Conservation (phyloP, 345 rosid species). For the Linum tenue region DNA sequence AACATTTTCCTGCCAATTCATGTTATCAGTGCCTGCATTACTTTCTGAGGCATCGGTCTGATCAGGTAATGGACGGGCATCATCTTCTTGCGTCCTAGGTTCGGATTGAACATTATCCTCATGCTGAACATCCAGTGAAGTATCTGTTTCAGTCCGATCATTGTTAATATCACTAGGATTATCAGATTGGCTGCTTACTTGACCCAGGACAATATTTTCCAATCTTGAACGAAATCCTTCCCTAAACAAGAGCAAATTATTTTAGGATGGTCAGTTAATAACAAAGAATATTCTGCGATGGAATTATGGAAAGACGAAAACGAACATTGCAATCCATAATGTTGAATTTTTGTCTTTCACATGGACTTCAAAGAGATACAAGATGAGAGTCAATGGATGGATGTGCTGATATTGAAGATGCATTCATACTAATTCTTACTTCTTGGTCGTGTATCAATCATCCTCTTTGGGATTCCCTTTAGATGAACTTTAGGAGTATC, state of each 20-base stretch:
- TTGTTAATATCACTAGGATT: conserved; percentile 27
- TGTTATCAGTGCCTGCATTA: conserved; percentile 28
- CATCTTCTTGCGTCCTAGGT: conserved; percentile 36
- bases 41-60: conserved; percentile 34
- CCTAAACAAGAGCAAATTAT: conserved; percentile 27
- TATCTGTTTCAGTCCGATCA: conserved; percentile 26
- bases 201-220: conserved; percentile 59
- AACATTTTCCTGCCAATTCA: conserved; percentile 45
- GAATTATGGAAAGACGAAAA: background rate
- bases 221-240: conserved; percentile 79
- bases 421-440: no score
- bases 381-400: background rate
- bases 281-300: background rate
- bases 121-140: conserved; percentile 34
- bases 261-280: background rate
- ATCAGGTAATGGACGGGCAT: conserved; percentile 30
- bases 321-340: background rate
- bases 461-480: no score
- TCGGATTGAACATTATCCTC: conserved; percentile 37
- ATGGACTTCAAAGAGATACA: background rate
- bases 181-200: conserved; percentile 52
- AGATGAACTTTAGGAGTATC: no score
- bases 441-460: no score
- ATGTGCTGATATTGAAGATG: background rate
- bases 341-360: background rate